Evolutionary conservation across 1,139 yeast genomes (phyloP).

Genomic region (Geotrichum bryndzae): DNA sequence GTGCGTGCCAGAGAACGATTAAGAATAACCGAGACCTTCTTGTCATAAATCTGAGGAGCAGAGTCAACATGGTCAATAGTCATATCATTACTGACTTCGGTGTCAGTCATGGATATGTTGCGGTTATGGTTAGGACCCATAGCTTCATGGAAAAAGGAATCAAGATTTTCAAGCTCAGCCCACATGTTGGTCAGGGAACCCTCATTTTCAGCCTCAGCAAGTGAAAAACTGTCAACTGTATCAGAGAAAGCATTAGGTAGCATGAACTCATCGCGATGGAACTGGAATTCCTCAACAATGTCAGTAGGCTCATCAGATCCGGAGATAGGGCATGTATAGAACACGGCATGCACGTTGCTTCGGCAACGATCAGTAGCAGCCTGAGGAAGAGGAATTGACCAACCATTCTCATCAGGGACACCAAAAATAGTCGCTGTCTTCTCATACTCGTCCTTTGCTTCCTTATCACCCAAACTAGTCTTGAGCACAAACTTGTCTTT

Average conservation of each 20-base stretch:
- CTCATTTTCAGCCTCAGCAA: constrained; percentile 35
- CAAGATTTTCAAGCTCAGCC: constrained; percentile 93
- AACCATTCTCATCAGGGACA: constrained; percentile 93
- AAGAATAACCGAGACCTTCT: constrained; percentile 67
- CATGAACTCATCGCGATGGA: constrained; percentile 54
- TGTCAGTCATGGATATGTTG: constrained; percentile 38
- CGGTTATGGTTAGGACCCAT: constrained; percentile 31
- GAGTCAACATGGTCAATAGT: constrained; percentile 49
- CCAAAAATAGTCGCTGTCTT: constrained; percentile 88
- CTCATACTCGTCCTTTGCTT: constrained; percentile 74
- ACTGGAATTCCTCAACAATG: constrained; percentile 32
- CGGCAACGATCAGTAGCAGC: constrained; percentile 82
- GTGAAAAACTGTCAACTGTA: constrained; percentile 25
- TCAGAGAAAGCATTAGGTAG: constrained; percentile 20
- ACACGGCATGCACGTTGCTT: constrained; percentile 92
- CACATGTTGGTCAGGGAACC: constrained; percentile 88
- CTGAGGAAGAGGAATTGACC: constrained; percentile 96
- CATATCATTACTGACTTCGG: constrained; percentile 40
- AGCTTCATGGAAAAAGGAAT: constrained; percentile 83
- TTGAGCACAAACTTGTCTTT: constrained; percentile 86
- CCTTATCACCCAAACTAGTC: constrained; percentile 81
- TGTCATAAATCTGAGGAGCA: constrained; percentile 74
- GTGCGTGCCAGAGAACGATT: constrained; percentile 71
- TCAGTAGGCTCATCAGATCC: constrained; percentile 25
- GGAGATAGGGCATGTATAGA: constrained; percentile 63